Percentiles rank a stretch among this genome's conserved stretches.
phyloP scores from a whole-genome alignment of 805 yeast species.

The Kodamaea sagamina region DNA sequence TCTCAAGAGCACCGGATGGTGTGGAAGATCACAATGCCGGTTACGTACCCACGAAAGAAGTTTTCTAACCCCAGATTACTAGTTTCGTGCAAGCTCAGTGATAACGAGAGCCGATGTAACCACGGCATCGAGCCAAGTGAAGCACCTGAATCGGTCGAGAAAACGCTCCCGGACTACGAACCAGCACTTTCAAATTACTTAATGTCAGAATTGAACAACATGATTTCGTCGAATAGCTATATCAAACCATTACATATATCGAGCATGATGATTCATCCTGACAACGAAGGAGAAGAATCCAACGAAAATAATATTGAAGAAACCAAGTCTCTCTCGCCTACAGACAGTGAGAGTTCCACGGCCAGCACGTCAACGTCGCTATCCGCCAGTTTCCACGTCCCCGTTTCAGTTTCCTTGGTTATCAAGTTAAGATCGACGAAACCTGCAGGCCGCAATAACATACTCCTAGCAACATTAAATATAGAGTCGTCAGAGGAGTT shows the following conservation, averaged over 20 bases:
- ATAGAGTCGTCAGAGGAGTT: constrained; percentile 49
- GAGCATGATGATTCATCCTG: constrained; percentile 8
- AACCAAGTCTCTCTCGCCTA: not conserved
- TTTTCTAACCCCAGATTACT: constrained; percentile 27
- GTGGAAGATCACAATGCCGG: constrained; percentile 34
- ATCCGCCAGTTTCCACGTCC: constrained; percentile 20
- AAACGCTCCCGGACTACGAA: constrained; percentile 18
- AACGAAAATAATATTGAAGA: not conserved
- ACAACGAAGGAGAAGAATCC: not conserved
- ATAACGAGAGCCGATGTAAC: constrained; percentile 6
- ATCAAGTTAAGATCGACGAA: constrained; percentile 48
- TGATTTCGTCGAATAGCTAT: constrained; percentile 3
- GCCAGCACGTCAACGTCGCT: constrained; percentile 9
- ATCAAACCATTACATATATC: constrained; percentile 11
- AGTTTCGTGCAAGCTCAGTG: constrained; percentile 23
- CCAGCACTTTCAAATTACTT: constrained; percentile 21
- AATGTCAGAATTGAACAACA: constrained; percentile 21
- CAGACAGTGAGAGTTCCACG: constrained; percentile 1
- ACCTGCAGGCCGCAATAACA: constrained; percentile 48
- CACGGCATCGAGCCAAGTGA: constrained; percentile 6
- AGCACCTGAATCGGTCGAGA: constrained; percentile 6
- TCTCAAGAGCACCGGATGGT: constrained; percentile 16
- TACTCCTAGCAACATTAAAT: constrained; percentile 49
- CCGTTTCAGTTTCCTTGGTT: constrained; percentile 42
- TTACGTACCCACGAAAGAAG: constrained; percentile 34